phyloP scores from a whole-genome alignment of 768 basidiomycete genomes.

The Boletus rubescentipes region DNA sequence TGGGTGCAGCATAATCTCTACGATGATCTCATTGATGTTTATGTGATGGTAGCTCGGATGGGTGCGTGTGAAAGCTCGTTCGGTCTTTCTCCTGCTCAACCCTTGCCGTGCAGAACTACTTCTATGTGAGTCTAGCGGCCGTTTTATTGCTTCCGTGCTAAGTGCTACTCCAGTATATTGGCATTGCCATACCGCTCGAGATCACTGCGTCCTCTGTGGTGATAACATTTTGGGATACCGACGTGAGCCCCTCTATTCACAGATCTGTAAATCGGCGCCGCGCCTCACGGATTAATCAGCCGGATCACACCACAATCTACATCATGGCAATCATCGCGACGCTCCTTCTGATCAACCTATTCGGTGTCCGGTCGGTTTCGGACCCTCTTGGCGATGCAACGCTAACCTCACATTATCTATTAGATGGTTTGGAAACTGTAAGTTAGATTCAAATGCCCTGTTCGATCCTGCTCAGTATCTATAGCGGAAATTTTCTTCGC shows the following conservation, averaged over 20 bases:
- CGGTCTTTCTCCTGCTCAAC: conserved; percentile 5
- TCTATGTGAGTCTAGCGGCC: conserved; percentile 25
- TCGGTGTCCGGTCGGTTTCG: conserved; percentile 46
- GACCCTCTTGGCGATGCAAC: conserved; percentile 29
- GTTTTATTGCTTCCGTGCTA: neutral
- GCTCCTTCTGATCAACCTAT: conserved; percentile 43
- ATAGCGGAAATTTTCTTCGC: conserved; percentile 26
- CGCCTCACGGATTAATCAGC: conserved; percentile 26
- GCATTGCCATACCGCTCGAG: conserved; percentile 48
- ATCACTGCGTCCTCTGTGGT: conserved; percentile 51
- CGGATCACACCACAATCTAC: conserved; percentile 40
- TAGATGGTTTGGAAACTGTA: conserved; percentile 25
- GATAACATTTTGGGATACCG: conserved; percentile 48
- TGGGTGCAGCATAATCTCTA: conserved; percentile 6
- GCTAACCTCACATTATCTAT: conserved; percentile 33
- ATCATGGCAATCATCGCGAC: conserved; percentile 38
- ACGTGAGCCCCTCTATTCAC: conserved; percentile 9
- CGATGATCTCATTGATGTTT: neutral
- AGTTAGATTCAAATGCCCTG: neutral
- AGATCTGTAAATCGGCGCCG: neutral
- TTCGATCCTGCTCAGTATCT: conserved; percentile 2
- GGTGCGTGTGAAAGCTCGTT: conserved; percentile 10
- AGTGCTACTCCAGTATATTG: conserved; percentile 9
- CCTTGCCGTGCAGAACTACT: conserved; percentile 30
- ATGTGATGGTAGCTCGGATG: conserved; percentile 20